Evolutionary conservation across 371 early-diverging fungal genomes (phyloP), one percentile per base, ranked within the genome.

Genomic region (Parasitella parasitica): DNA sequence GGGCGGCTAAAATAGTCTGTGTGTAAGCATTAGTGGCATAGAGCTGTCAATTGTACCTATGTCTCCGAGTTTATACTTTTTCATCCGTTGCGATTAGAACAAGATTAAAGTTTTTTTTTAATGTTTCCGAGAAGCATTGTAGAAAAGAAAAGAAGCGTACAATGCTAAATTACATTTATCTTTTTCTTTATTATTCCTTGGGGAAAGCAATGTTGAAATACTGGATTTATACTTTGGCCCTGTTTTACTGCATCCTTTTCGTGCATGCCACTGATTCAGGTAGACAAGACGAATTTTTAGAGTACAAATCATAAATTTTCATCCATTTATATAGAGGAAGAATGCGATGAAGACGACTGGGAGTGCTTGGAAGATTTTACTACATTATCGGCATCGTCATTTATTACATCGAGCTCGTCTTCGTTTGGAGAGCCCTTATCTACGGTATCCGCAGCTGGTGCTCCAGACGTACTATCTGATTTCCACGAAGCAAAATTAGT

Each of bases 401-500:
- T 30, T n/a, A 20, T 58, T 15, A 34, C 32, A 26, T 27, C 50
- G 13, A 58, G 35, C 18, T 34, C n/a, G n/a, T 35, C 36, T 37
- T 37, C 22, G 2, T 46, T 24, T 24, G 37, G 54, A 18, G 54
- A 24, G 6, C 54, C 54, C 2, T 37, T 24, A 4, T 35, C 37
- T 13, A 54, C 54, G 18, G 35, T 36, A 24, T 18, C 22, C 15
- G 37, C 54, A 20, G 37, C 37, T 12, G 11, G 4, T 1, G 24
- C 27, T 0, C 13, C 34, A 4, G 59, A 58, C 13, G 18, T 34
- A 6, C 18, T 54, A 15, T 61, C 61, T 16, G 43, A 54, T 22
- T 61, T 61, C 12, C 61, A 61, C 13, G 61, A 61, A 46, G 61
- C 61, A 0, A 54, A 61, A 61, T 18, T 61, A 20, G 60, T 32